Conservation (phyloP, 2,329 filamentous ascomycete species). For the Colletotrichum gigasporum region DNA sequence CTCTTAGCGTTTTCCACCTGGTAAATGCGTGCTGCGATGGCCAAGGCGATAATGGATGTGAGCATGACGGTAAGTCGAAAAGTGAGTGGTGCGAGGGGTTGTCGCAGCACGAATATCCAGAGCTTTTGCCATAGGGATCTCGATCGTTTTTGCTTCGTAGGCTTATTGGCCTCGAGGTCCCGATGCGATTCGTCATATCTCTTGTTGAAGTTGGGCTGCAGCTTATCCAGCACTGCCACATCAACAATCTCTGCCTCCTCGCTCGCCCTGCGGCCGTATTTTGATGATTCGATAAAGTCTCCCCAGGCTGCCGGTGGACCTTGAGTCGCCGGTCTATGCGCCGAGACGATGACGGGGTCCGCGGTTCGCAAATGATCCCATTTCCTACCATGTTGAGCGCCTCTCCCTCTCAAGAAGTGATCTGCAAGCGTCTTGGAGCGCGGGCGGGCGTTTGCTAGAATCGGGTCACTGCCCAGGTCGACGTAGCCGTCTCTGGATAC, state of each 20-base stretch:
- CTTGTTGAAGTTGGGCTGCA: slow-evolving; percentile 58
- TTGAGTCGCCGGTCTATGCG: slow-evolving; percentile 51
- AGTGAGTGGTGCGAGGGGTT: slow-evolving; percentile 84
- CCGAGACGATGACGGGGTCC: slow-evolving; percentile 67
- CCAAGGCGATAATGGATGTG: slow-evolving; percentile 85
- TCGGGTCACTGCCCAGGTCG: slow-evolving; percentile 48
- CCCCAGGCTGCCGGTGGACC: slow-evolving; percentile 59
- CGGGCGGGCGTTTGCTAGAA: slow-evolving; percentile 44
- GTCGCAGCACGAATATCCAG: slow-evolving; percentile 77
- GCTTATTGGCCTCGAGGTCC: slow-evolving; percentile 37
- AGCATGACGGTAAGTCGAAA: slow-evolving; percentile 85
- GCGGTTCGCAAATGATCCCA: slow-evolving; percentile 69
- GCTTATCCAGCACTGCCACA: slow-evolving; percentile 52
- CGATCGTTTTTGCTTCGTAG: slow-evolving; percentile 38
- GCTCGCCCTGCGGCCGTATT: slow-evolving; percentile 57
- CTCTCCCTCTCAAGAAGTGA: slow-evolving; percentile 56
- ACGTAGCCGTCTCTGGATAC: slow-evolving; percentile 60
- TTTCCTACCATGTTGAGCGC: slow-evolving; percentile 60
- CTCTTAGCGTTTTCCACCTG: slow-evolving; percentile 60
- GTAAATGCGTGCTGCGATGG: slow-evolving; percentile 80
- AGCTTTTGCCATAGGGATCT: slow-evolving; percentile 61
- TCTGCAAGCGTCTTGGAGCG: slow-evolving; percentile 50
- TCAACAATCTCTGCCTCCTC: slow-evolving; percentile 60
- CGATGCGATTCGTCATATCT: slow-evolving; percentile 44
- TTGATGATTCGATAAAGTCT: slow-evolving; percentile 63